Conservation (phyloP, 2,329 filamentous ascomycete species). For the Pezicula carpinea region DNA sequence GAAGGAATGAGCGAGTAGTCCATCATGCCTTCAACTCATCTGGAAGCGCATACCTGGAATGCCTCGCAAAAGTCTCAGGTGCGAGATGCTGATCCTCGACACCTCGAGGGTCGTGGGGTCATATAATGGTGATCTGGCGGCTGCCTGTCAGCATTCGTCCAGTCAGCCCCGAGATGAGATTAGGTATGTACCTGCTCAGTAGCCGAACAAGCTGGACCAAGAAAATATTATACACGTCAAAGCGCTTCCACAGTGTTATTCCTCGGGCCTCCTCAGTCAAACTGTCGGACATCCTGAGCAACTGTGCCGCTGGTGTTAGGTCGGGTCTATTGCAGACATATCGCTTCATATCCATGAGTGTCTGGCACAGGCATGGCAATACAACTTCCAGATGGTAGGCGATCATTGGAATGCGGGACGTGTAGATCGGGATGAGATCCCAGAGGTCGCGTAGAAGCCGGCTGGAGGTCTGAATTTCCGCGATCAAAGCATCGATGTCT, state of each 20-base stretch:
- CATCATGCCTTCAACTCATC: conserved; percentile 4
- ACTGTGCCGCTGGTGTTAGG: conserved; percentile 43
- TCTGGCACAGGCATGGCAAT: conserved; percentile 49
- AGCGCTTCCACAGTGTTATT: conserved; percentile 46
- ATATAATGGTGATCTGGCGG: conserved; percentile 44
- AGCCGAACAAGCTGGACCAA: conserved; percentile 45
- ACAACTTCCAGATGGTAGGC: conserved; percentile 52
- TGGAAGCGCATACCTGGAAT: conserved; percentile 34
- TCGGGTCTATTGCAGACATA: conserved; percentile 45
- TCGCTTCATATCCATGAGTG: conserved; percentile 46
- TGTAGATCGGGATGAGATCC: conserved; percentile 48
- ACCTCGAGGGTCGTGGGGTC: conserved; percentile 51
- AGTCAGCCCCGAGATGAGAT: conserved; percentile 8
- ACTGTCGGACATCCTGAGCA: conserved; percentile 54
- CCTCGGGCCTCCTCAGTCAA: conserved; percentile 49
- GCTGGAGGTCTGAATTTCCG: conserved; percentile 30
- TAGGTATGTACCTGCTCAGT: conserved; percentile 41
- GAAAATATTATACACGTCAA: conserved; percentile 52
- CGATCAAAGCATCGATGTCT: conserved; percentile 42
- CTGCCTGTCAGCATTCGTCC: conserved; percentile 15
- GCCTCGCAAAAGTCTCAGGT: conserved; percentile 46
- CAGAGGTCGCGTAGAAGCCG: conserved; percentile 48
- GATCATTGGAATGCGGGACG: conserved; percentile 44
- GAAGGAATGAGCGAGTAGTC: conserved; percentile 17
- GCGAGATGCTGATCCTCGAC: conserved; percentile 43